phyloP scores from a whole-genome alignment of 768 basidiomycete species.

The Boletus huronensis region DNA sequence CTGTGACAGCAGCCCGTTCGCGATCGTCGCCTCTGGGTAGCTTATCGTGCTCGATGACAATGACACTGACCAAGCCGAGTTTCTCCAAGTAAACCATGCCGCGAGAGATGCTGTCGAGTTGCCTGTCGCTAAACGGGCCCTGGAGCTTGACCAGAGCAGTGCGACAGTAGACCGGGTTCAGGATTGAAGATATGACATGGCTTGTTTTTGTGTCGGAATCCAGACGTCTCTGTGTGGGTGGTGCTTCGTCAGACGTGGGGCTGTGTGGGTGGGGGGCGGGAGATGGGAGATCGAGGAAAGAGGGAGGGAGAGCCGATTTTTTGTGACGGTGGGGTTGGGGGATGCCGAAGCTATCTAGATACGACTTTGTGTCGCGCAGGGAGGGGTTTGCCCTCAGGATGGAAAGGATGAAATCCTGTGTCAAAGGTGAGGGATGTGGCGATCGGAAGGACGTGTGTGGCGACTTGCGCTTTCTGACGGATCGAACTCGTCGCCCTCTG shows the following conservation, averaged over 20 bases:
- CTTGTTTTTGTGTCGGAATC: constrained; percentile 38
- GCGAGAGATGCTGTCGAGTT: constrained; percentile 88
- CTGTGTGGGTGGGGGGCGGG: constrained; percentile 17
- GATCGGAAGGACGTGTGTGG: neutral
- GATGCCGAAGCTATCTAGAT: constrained; percentile 86
- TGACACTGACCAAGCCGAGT: constrained; percentile 91
- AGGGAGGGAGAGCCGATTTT: constrained; percentile 20
- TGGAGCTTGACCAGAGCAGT: constrained; percentile 97
- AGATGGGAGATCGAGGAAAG: constrained; percentile 26
- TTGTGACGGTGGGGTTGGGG: constrained; percentile 40
- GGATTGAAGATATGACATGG: constrained; percentile 64
- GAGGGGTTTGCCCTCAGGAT: constrained; percentile 93
- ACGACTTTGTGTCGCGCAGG: constrained; percentile 82
- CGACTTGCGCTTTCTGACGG: constrained; percentile 49
- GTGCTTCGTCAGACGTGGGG: constrained; percentile 1
- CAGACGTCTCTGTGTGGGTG: constrained; percentile 25
- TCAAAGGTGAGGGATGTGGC: constrained; percentile 7
- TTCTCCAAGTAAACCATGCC: constrained; percentile 96
- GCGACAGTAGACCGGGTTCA: constrained; percentile 79
- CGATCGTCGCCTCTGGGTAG: constrained; percentile 63
- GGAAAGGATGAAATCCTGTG: constrained; percentile 93
- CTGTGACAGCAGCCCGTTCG: constrained; percentile 61
- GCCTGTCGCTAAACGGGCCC: constrained; percentile 90
- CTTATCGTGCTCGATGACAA: constrained; percentile 89
- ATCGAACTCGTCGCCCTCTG: constrained; percentile 26